Conservation (phyloP, 2,329 filamentous ascomycete genomes). For the Colletotrichum lindemuthianum region DNA sequence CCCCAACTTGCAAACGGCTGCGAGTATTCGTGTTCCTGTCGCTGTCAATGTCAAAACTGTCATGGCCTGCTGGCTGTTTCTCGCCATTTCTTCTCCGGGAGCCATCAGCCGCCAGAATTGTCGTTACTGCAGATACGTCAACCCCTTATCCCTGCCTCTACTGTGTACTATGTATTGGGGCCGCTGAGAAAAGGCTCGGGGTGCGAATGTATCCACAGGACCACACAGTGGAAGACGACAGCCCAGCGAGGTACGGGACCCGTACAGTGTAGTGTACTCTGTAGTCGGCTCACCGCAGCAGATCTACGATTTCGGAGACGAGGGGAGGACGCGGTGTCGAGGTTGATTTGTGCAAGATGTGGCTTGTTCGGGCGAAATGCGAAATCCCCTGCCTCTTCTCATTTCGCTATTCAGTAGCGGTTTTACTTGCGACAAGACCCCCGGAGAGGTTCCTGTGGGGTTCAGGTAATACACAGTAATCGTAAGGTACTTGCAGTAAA, state of each 20-base stretch:
- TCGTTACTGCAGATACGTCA: slow-evolving; percentile 33
- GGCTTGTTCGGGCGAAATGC: slow-evolving; percentile 5
- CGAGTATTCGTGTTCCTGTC: neutral
- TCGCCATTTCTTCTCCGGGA: slow-evolving; percentile 23
- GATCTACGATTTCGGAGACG: slow-evolving; percentile 27
- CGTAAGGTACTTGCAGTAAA: neutral
- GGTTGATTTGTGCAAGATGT: slow-evolving; percentile 12
- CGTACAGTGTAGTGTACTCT: slow-evolving; percentile 33
- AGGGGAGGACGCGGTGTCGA: neutral
- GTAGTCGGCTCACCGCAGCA: slow-evolving; percentile 25
- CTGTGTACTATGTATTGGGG: neutral
- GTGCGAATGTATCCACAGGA: neutral
- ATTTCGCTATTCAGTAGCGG: slow-evolving; percentile 27
- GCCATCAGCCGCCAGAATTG: slow-evolving; percentile 19
- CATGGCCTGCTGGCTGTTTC: neutral
- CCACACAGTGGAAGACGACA: slow-evolving; percentile 26
- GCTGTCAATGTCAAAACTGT: neutral
- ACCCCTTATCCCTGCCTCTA: slow-evolving; percentile 17
- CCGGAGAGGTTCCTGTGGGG: slow-evolving; percentile 18
- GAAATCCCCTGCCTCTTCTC: slow-evolving; percentile 22
- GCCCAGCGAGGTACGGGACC: slow-evolving; percentile 9
- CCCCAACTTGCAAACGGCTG: slow-evolving; percentile 4
- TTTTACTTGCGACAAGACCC: slow-evolving; percentile 26
- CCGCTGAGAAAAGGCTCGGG: neutral
- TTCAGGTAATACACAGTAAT: slow-evolving; percentile 22